phyloP scores from a whole-genome alignment of 148 eudicot species.

The Rhododendron simsii region DNA sequence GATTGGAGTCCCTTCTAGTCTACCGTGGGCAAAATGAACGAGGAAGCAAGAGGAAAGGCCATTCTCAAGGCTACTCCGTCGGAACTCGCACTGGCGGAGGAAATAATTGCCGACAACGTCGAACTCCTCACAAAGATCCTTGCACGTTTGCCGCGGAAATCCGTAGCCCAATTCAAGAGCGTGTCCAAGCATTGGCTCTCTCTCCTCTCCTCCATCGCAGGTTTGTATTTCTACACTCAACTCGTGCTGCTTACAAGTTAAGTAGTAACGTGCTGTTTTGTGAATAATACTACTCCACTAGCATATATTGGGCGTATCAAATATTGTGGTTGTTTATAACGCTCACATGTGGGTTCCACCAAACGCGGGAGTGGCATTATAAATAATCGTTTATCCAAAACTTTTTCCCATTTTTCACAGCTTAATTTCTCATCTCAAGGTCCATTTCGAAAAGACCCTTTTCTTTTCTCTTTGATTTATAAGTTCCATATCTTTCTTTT shows the following conservation, averaged over 20 bases:
- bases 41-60: neutral
- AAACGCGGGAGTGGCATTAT: too few species aligned
- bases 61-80: neutral
- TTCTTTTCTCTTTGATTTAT: neutral
- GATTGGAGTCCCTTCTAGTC: too few species aligned
- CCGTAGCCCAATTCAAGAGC: neutral
- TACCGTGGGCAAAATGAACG: neutral
- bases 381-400: too few species aligned
- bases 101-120: too few species aligned
- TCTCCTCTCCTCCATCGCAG: neutral
- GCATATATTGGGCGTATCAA: too few species aligned
- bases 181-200: constrained; percentile 1
- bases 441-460: neutral
- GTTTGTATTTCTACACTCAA: neutral
- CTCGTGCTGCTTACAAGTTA: too few species aligned
- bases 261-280: too few species aligned
- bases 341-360: too few species aligned
- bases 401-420: constrained; percentile 27
- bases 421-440: constrained; percentile 34
- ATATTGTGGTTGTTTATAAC: too few species aligned
- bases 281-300: too few species aligned
- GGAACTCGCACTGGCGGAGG: neutral
- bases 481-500: neutral
- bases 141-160: neutral
- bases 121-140: too few species aligned